Conservation (phyloP, 2,329 filamentous ascomycete genomes). For the Pseudocercospora pini-densiflorae region DNA sequence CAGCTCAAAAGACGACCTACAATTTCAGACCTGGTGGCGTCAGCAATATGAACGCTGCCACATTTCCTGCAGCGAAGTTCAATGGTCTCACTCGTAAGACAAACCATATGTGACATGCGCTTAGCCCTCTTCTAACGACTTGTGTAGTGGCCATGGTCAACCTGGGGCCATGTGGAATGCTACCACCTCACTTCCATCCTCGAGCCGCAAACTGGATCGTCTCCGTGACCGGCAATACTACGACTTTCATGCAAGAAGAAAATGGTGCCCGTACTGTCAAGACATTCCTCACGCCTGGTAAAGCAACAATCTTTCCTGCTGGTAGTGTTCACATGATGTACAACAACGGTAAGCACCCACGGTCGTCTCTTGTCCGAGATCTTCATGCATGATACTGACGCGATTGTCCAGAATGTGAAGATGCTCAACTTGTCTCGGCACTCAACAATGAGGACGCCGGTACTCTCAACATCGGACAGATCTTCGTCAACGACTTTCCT, state of each 20-base stretch:
- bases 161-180: constrained; percentile 58
- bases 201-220: constrained; percentile 57
- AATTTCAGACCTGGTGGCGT: constrained; percentile 54
- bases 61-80: constrained; percentile 54
- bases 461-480: constrained; percentile 54
- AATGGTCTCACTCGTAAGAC: constrained; percentile 54
- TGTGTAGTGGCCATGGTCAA: constrained; percentile 42
- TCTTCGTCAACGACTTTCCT: constrained; percentile 48
- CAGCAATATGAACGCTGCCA: constrained; percentile 57
- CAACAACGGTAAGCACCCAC: constrained; percentile 48
- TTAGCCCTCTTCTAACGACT: constrained; percentile 12
- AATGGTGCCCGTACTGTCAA: constrained; percentile 53
- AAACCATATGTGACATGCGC: not conserved
- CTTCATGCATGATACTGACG: not conserved
- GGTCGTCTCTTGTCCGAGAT: not conserved
- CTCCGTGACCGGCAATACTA: constrained; percentile 53
- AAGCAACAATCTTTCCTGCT: constrained; percentile 57
- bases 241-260: constrained; percentile 58
- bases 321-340: constrained; percentile 57
- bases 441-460: constrained; percentile 56
- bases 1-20: constrained; percentile 44
- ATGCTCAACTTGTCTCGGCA: constrained; percentile 55
- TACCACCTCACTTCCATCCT: constrained; percentile 57
- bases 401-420: constrained; percentile 48
- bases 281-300: constrained; percentile 48